Conservation (phyloP, 2,329 filamentous ascomycete species). For the Apiospora saccharicola region DNA sequence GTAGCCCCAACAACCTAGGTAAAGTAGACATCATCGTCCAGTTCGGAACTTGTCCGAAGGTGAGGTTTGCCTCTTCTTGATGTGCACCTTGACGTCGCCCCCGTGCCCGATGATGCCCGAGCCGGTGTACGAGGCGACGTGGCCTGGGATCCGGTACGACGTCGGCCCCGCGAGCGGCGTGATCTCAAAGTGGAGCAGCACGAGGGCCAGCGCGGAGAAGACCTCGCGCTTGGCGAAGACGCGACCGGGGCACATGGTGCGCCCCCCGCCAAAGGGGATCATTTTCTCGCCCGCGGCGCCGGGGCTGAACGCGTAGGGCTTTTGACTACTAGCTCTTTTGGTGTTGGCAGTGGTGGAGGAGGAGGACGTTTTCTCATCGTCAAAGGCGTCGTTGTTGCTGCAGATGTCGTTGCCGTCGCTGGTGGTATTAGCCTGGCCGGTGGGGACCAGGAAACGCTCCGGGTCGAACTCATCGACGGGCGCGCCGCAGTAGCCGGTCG, state of each 20-base stretch:
- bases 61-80: neutral
- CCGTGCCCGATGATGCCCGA: neutral
- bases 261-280: slow-evolving; percentile 37
- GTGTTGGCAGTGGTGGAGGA: no score
- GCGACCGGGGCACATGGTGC: slow-evolving; percentile 38
- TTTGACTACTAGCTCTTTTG: neutral
- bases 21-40: neutral
- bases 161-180: slow-evolving; percentile 13
- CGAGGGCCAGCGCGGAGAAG: slow-evolving; percentile 33
- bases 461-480: neutral
- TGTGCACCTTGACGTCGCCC: neutral
- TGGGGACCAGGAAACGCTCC: neutral
- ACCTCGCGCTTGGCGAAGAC: slow-evolving; percentile 40
- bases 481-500: neutral
- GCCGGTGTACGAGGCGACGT: neutral
- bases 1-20: no score
- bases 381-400: no score
- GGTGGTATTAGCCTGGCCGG: no score
- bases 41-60: neutral
- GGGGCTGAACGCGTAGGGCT: neutral
- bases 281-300: neutral
- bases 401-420: neutral
- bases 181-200: slow-evolving; percentile 33
- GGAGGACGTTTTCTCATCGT: neutral
- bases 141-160: neutral